These are phyloP conservation scores for Ustilago hordei DNA, from an alignment of 1,284 basidiomycete species.

Conservation along the genomic window DNA sequence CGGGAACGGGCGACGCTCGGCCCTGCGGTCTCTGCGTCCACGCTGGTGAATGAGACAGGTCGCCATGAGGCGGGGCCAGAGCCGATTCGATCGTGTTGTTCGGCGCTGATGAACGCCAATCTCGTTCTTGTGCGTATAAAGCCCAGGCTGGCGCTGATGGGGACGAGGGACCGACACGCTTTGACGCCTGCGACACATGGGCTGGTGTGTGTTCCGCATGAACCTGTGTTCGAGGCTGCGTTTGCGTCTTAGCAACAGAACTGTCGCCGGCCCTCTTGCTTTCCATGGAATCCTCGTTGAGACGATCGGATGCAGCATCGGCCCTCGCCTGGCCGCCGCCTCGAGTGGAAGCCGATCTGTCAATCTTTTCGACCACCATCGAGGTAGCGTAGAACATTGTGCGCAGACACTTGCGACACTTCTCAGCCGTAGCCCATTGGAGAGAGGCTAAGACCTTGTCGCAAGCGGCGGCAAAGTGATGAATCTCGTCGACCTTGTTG, in stretches of 20 bases:
- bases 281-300: background rate
- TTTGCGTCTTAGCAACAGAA: background rate
- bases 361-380: conserved; percentile 48
- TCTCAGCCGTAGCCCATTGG: conserved; percentile 52
- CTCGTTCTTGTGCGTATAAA: conserved; percentile 37
- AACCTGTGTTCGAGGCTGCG: background rate
- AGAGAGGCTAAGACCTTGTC: conserved; percentile 49
- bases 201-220: background rate
- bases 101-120: conserved; percentile 21
- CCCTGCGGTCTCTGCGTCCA: conserved; percentile 16
- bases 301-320: conserved; percentile 1
- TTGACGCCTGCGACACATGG: background rate
- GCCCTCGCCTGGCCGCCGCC: background rate
- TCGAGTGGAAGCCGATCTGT: conserved; percentile 27
- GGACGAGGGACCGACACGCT: conserved; percentile 2
- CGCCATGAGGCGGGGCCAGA: conserved; percentile 8
- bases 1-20: conserved; percentile 5
- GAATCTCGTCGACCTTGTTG: conserved; percentile 51
- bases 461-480: conserved; percentile 48
- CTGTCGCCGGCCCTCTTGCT: background rate
- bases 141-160: conserved; percentile 16
- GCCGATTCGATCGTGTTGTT: conserved; percentile 4
- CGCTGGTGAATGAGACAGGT: background rate
- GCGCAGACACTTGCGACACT: conserved; percentile 48
- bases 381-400: conserved; percentile 53